These are phyloP conservation scores for Backusella circina DNA, from an alignment of 192 early-diverging fungal genomes.

Conservation along the genomic window DNA sequence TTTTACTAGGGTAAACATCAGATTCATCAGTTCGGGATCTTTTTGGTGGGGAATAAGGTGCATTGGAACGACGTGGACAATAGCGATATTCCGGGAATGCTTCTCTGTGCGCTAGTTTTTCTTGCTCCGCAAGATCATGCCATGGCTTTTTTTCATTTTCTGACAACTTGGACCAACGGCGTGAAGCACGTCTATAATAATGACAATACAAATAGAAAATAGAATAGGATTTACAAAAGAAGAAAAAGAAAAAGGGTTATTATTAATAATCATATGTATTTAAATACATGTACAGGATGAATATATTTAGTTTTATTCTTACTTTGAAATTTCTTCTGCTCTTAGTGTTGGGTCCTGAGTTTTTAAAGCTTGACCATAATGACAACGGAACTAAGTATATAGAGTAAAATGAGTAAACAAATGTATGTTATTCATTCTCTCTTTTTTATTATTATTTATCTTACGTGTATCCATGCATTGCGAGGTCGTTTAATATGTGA, in stretches of 20 bases:
- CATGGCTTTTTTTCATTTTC: slow-evolving; percentile 36
- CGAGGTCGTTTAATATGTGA: slow-evolving; percentile 37
- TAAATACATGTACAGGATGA: not conserved
- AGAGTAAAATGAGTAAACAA: not conserved
- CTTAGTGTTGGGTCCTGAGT: slow-evolving; percentile 33
- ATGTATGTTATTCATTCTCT: not conserved
- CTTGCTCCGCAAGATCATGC: slow-evolving; percentile 36
- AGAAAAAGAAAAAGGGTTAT: not conserved
- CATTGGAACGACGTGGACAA: slow-evolving; percentile 25
- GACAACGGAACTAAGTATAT: slow-evolving; percentile 28
- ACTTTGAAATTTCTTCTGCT: slow-evolving; percentile 39
- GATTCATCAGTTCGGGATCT: not conserved
- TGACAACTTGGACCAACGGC: slow-evolving; percentile 28
- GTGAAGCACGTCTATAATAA: slow-evolving; percentile 28
- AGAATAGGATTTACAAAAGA: not conserved
- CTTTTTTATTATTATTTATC: not conserved
- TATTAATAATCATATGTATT: not conserved
- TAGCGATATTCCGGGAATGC: slow-evolving; percentile 38
- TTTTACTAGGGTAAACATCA: not conserved
- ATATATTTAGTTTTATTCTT: not conserved
- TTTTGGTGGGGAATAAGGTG: not conserved
- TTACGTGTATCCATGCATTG: slow-evolving; percentile 39
- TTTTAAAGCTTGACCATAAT: slow-evolving; percentile 38
- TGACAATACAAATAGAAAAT: not conserved
- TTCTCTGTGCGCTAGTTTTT: slow-evolving; percentile 35